Evolutionary conservation across 2,329 filamentous ascomycete genomes (phyloP), one percentile per base, ranked within the genome.

Genomic region (Colletotrichum nymphaeae): DNA sequence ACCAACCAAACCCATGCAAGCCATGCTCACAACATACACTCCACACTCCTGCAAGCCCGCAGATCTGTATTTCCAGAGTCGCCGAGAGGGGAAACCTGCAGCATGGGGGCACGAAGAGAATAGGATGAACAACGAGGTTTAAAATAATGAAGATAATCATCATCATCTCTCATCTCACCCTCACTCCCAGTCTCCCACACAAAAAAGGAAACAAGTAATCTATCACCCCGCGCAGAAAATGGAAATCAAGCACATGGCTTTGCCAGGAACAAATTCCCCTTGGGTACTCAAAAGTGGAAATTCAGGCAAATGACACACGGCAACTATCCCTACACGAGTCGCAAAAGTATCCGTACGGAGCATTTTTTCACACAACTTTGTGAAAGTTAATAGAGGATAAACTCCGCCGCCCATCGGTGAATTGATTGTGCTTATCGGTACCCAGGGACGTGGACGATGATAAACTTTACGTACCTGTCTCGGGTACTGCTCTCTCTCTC

Each of bases 41-140:
- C 42, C 42, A 46, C 42, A 46, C 56, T 32, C 56, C 59, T 63
- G 59, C 59, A 63, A n/a, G 26, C 46, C 12, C 26, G 59, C 37
- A 49, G 59, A 52, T 63, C 59, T 49, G 37, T 22, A 63, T 63
- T 63, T 63, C 59, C 59, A 49, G 14, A 30, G n/a, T 63, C 59
- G 37, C 59, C 37, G 16, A 30, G 26, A 19, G 26, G 26, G 24
- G 16, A 42, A 42, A 42, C 12, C 37, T 16, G 14, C 37, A 42
- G 37, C 37, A 26, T 49, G 26, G 22, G 24, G 35, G 28, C 16
- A 12, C 14, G 37, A 24, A 16, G 24, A 4, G 16, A 19, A 16
- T 16, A 24, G 5, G 42, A n/a, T n/a, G 14, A 35, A 19, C 56
- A 32, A 58, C 16, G 28, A 14, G 56, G 28, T 52, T 52, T 19